Evolutionary conservation across 176 grass and related monocot genomes (phyloP).

Genomic region (Tillandsia leiboldiana): DNA sequence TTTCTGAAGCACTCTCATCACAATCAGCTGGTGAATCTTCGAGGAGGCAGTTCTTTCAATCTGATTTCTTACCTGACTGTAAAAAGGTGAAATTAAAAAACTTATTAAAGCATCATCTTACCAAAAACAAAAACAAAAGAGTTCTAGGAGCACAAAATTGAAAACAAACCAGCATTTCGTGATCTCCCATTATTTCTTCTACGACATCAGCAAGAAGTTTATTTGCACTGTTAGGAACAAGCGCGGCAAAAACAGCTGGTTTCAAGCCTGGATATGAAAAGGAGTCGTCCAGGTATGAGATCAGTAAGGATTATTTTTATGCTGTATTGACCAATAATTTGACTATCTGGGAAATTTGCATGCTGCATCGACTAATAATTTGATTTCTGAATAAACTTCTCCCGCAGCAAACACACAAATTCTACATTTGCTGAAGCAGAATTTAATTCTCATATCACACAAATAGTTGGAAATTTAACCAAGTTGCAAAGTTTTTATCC

Average conservation of each 20-base stretch:
- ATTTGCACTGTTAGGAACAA: constrained; percentile 86
- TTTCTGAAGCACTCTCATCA: no score
- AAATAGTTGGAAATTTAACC: no score
- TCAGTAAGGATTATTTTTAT: neutral
- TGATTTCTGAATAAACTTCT: no score
- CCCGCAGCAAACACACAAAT: no score
- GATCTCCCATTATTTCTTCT: constrained; percentile 89
- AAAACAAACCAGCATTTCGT: constrained; percentile 81
- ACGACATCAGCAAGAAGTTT: constrained; percentile 74
- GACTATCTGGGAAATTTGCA: neutral
- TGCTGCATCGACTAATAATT: neutral
- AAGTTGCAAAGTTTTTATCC: no score
- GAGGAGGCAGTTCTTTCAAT: neutral
- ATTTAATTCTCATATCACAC: no score
- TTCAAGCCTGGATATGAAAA: constrained; percentile 44
- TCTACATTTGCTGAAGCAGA: neutral
- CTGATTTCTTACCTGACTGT: constrained; percentile 10
- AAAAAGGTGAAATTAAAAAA: constrained; percentile 2
- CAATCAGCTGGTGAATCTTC: no score
- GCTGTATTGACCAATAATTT: neutral
- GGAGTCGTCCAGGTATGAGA: neutral
- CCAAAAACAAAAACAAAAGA: constrained; percentile 3
- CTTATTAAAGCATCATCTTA: neutral
- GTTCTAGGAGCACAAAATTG: neutral
- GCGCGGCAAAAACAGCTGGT: constrained; percentile 79